Percentiles rank a stretch among this genome's conserved stretches.
phyloP scores from a whole-genome alignment of 2,329 filamentous ascomycete species.

The Leptosphaerulina australis region DNA sequence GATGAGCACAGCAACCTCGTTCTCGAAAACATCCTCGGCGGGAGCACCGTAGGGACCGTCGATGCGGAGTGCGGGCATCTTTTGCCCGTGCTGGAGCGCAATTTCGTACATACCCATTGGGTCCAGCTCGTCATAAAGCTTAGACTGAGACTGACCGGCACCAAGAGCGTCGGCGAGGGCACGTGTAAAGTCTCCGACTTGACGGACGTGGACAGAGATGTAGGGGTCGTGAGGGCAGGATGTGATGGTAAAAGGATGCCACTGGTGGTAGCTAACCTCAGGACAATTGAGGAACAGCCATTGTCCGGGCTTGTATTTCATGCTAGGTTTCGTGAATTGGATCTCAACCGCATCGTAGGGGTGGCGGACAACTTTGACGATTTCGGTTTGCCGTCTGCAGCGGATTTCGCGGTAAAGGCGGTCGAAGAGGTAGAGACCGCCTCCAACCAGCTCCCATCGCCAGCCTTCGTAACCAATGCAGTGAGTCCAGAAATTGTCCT shows the following conservation, averaged over 20 bases:
- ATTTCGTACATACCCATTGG: conserved; percentile 98
- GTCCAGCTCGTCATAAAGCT: conserved; percentile 88
- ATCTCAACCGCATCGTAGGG: conserved; percentile 98
- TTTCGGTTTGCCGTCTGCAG: conserved; percentile 80
- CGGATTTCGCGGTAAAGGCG: conserved; percentile 91
- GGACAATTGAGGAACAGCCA: conserved; percentile 97
- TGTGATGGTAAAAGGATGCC: conserved; percentile 99
- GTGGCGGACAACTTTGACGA: conserved; percentile 92
- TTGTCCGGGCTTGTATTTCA: conserved; percentile 98
- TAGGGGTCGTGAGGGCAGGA: conserved; percentile 97
- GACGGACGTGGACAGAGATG: conserved; percentile 90
- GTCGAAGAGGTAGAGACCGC: conserved; percentile 83
- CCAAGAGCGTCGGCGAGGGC: conserved; percentile 96
- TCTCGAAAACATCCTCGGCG: conserved; percentile 95
- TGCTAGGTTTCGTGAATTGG: conserved; percentile 93
- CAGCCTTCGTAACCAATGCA: conserved; percentile 96
- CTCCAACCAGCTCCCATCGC: conserved; percentile 92
- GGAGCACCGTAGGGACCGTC: conserved; percentile 97
- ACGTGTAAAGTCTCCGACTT: conserved; percentile 94
- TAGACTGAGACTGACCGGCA: conserved; percentile 82
- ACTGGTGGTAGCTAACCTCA: conserved; percentile 84
- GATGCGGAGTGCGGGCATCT: conserved; percentile 87
- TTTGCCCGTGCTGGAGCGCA: conserved; percentile 87
- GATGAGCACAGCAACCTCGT: conserved; percentile 84
- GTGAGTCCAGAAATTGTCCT: conserved; percentile 82